Conservation (phyloP, 176 grass and related monocot species). For the Musa schizocarpa region DNA sequence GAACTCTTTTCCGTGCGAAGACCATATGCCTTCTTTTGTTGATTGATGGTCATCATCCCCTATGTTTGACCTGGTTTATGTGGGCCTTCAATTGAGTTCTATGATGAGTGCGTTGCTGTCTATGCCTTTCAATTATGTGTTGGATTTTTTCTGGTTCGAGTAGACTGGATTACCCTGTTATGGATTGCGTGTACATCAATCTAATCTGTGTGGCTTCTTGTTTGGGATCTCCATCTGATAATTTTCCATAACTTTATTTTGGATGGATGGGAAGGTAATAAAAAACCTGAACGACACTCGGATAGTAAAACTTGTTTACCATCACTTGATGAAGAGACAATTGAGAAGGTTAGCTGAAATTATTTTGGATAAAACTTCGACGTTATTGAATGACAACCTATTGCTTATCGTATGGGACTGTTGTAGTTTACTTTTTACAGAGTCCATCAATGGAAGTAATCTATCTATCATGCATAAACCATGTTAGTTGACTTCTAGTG, state of each 20-base stretch:
- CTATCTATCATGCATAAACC: no score
- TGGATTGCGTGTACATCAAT: background rate
- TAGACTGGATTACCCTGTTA: background rate
- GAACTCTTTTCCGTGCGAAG: slow-evolving; percentile 4
- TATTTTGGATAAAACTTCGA: background rate
- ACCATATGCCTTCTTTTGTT: background rate
- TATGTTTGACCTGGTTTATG: slow-evolving; percentile 6
- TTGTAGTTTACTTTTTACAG: no score
- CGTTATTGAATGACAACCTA: no score
- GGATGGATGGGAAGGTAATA: background rate
- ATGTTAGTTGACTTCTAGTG: no score
- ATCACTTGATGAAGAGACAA: background rate
- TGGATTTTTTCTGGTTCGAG: background rate
- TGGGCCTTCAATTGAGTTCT: background rate
- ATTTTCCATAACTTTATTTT: background rate
- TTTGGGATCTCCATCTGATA: background rate
- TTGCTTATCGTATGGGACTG: no score
- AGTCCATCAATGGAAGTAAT: no score
- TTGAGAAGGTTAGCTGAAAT: background rate
- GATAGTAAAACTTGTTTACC: background rate
- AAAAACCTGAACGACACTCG: no score
- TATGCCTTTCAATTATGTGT: slow-evolving; percentile 5
- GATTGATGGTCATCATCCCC: background rate
- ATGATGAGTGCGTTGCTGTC: background rate
- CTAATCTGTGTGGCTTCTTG: background rate